phyloP scores from a whole-genome alignment of 805 yeast genomes.

The Kurtzmaniella fragi region DNA sequence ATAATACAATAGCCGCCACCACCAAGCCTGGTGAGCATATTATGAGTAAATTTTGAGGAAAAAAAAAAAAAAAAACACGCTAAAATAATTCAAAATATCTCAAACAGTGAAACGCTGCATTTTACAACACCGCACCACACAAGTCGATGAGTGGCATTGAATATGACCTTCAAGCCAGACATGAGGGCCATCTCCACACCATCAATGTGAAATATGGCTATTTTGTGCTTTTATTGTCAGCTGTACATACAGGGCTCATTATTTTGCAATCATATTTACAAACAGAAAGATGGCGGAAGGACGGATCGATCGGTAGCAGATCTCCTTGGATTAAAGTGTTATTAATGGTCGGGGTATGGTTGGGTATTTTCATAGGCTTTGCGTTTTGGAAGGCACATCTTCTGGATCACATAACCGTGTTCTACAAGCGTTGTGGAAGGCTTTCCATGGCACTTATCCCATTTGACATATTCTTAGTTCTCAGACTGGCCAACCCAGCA shows the following conservation, averaged over 20 bases:
- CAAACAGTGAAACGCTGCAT: background rate
- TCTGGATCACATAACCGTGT: slow-evolving; percentile 26
- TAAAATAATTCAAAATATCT: too few species aligned
- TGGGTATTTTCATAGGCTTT: slow-evolving; percentile 21
- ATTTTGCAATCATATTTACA: slow-evolving; percentile 26
- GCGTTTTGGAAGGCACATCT: slow-evolving; percentile 28
- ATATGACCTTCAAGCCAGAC: slow-evolving; percentile 24
- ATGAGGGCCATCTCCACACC: slow-evolving; percentile 46
- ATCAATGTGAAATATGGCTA: slow-evolving; percentile 62
- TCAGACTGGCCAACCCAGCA: slow-evolving; percentile 51
- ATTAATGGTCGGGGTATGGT: slow-evolving; percentile 27
- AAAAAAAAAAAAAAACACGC: too few species aligned
- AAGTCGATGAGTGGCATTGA: slow-evolving; percentile 1
- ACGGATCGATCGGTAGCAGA: slow-evolving; percentile 32
- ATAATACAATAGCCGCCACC: too few species aligned
- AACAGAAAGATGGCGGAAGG: slow-evolving; percentile 29
- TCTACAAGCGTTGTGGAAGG: slow-evolving; percentile 57
- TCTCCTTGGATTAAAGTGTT: slow-evolving; percentile 20
- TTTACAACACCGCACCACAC: background rate
- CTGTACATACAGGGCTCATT: slow-evolving; percentile 33
- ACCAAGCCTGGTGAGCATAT: too few species aligned
- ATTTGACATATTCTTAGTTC: slow-evolving; percentile 48
- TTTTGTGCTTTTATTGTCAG: slow-evolving; percentile 37
- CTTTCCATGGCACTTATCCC: slow-evolving; percentile 56
- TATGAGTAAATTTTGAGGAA: too few species aligned